Evolutionary conservation across 495 filamentous ascomycete genomes (phyloP), one percentile per base, ranked within the genome.

Genomic region (Tuber magnatum): DNA sequence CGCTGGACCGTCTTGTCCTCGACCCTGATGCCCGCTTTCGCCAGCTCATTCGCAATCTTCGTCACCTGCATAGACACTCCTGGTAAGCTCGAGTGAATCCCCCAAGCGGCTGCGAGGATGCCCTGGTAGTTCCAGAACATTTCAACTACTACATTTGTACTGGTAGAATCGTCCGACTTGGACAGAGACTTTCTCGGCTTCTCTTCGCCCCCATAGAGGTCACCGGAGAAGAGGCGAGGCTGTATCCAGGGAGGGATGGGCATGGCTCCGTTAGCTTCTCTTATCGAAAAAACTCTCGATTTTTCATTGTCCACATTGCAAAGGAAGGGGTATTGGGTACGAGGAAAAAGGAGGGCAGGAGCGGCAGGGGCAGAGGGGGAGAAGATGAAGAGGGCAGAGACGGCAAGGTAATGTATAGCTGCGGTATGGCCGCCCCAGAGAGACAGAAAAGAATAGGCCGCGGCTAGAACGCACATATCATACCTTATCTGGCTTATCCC

Each of bases 1-100:
- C 93, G 92, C 73, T 86, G 86, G 69, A 93, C 86, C 70, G 94
- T 89, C n/a, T 88, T 83, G 35, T 92, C 87, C 18, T n/a, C 18
- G 43, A 75, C 65, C 38, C 18, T 44, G 38, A 79, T 72, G 38
- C 77, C 77, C 16, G 68, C 14, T 61, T 72, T 79, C 24, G 70
- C 51, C 24, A 79, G 68, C 65, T 79, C 77, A 44, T 69, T 75
- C 28, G 46, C 43, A 41, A 79, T 70, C n/a, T 71, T 75, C 1
- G 72, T 70, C 41, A 79, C 77, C 77, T 79, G 77, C 28, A 35
- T 20, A 46, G 77, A 74, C 72, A 74, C 72, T 32, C 72, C 61
- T 79, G 73, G 77, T 79, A 79, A 79, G 77, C 76, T 73, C 61
- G 77, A 79, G 78, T 75, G 73, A 76, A 79, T 78, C 40, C 77